Evolutionary conservation across 768 basidiomycete genomes (phyloP), one percentile per base, ranked within the genome.

Genomic region (Boletus rubropictus): DNA sequence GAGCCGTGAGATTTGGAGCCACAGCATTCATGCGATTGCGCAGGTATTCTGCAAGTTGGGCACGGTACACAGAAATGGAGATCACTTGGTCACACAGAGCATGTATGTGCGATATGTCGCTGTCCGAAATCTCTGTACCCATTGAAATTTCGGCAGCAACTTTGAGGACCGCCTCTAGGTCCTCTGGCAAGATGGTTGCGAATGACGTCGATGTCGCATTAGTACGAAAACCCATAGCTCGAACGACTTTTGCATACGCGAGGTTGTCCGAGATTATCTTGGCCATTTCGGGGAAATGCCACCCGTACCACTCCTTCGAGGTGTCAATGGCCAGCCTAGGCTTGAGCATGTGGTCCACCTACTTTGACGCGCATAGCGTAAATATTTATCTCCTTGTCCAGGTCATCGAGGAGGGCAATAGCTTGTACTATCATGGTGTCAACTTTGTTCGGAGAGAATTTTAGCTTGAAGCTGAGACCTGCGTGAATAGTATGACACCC

Each of bases 361-460:
- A 94, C 94, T 80, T 99, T 99, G 38, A 95, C 91, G 61, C 96
- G 82, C 96, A 99, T 99, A 12, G 94, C 81, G 64, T 99, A 99
- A 44, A 98, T 96, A 72, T 99, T 99, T 65, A 98, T 89, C 71
- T 98, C 96, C 72, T 99, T 99, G 84, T 99, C 96, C 20, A 99
- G 76, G 64, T 99, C 96, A 60, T 99, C 96, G 44, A 99, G 79
- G 22, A 99, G 77, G 7, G 94, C 95, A 61, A 99, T 97, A 7
- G 96, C 96, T 70, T 99, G 96, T 15, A 98, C 88, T 49, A 99
- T 88, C 96, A 99, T 99, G 7, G 94, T 97, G 64, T 99, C 96
- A 39, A 99, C 94, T 71, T 98, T 98, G 73, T 98, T 96, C 7
- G 96, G 95, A 7, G 96, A 98, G 71, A 99, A 98, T 71, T 99